phyloP scores from a whole-genome alignment of 176 grass and related monocot genomes.

The Lolium rigidum region DNA sequence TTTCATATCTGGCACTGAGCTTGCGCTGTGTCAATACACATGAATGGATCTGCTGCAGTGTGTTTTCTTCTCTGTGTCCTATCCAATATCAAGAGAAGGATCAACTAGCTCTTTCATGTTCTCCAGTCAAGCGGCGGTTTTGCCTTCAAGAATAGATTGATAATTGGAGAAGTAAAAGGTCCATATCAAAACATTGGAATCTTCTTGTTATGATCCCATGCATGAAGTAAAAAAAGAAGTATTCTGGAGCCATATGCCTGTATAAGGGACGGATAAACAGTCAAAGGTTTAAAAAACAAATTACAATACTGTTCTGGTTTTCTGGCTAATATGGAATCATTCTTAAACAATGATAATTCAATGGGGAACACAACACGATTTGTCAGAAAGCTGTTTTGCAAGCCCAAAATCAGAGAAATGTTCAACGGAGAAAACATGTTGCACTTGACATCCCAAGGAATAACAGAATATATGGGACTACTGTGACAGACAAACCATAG shows the following conservation, averaged over 20 bases:
- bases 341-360: constrained; percentile 39
- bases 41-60: constrained; percentile 58
- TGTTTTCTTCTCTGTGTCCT: constrained; percentile 60
- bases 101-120: constrained; percentile 68
- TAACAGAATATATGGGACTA: background rate
- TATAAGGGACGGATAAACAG: background rate
- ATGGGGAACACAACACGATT: constrained; percentile 83
- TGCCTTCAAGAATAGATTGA: constrained; percentile 48
- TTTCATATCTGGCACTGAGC: constrained; percentile 71
- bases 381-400: constrained; percentile 81
- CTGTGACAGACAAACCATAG: background rate
- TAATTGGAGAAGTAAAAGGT: constrained; percentile 38
- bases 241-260: constrained; percentile 85
- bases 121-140: constrained; percentile 79
- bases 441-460: constrained; percentile 22
- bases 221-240: constrained; percentile 53
- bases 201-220: constrained; percentile 87
- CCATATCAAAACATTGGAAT: constrained; percentile 80
- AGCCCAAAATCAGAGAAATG: constrained; percentile 92
- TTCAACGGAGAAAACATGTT: constrained; percentile 17
- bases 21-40: constrained; percentile 83
- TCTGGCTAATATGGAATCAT: constrained; percentile 29
- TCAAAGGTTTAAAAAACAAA: constrained; percentile 45
- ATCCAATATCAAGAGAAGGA: constrained; percentile 56
- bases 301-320: background rate